Conservation (phyloP, 352 stramenopile genomes). For the Blastocystis sp. region DNA sequence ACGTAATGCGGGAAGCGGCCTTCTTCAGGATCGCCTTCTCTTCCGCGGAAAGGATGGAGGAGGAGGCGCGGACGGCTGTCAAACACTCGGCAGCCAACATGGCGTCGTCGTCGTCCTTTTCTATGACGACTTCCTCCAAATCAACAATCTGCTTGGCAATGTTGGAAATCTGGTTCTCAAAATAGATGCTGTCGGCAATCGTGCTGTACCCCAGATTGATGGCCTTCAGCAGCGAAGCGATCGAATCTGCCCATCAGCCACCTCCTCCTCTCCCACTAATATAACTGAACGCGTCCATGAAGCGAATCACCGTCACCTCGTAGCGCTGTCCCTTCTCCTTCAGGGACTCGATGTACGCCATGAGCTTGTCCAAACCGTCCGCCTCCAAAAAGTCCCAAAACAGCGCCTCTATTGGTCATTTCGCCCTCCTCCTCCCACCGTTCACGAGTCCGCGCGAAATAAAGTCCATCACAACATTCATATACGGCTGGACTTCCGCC, state of each 20-base stretch:
- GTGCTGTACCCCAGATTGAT: constrained; percentile 31
- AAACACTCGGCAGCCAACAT: not conserved
- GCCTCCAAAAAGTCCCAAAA: constrained; percentile 5
- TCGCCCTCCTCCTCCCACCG: not conserved
- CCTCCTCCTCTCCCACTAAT: not conserved
- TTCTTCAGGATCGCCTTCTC: constrained; percentile 10
- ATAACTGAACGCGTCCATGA: constrained; percentile 46
- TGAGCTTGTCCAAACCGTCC: constrained; percentile 8
- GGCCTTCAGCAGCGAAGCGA: constrained; percentile 8
- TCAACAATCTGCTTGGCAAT: constrained; percentile 54
- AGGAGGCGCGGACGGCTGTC: not conserved
- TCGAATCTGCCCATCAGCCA: not conserved
- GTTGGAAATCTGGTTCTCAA: constrained; percentile 35
- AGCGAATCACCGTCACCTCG: constrained; percentile 43
- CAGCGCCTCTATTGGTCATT: constrained; percentile 12
- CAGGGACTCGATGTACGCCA: not conserved
- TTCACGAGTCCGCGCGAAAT: not conserved
- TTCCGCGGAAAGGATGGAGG: not conserved
- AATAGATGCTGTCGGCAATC: constrained; percentile 42
- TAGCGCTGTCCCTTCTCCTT: not conserved
- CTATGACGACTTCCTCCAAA: constrained; percentile 4
- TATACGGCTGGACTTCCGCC: not conserved
- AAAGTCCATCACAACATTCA: constrained; percentile 20
- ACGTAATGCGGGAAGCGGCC: not conserved
- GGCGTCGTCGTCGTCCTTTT: constrained; percentile 5